These are phyloP conservation scores for Helicostylum pulchrum DNA, from an alignment of 192 early-diverging fungal genomes.

Conservation along the genomic window DNA sequence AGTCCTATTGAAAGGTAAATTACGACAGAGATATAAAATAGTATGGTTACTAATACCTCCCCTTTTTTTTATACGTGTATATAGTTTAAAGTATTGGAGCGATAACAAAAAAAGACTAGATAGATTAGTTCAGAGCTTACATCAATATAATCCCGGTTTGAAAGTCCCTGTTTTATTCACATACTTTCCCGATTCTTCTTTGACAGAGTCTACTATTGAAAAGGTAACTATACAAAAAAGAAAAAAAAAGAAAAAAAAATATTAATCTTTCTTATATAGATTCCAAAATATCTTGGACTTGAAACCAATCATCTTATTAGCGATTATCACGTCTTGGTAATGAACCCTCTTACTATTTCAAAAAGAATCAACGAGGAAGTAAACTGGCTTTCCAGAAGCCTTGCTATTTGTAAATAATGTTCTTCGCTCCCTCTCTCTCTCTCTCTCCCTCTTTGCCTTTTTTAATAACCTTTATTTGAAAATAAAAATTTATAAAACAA, in stretches of 20 bases:
- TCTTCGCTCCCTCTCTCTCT: too few species aligned
- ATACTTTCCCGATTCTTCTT: background rate
- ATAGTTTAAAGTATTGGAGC: background rate
- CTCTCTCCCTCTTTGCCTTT: too few species aligned
- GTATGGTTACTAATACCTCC: background rate
- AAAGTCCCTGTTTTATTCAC: background rate
- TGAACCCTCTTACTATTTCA: background rate
- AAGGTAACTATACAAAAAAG: background rate
- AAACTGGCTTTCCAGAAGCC: too few species aligned
- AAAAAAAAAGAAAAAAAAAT: background rate
- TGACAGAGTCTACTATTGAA: background rate
- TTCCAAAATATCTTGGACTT: background rate
- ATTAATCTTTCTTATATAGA: background rate
- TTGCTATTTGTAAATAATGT: too few species aligned
- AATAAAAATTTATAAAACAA: too few species aligned
- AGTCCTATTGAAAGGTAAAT: background rate
- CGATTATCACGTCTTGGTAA: background rate
- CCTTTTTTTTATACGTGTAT: background rate
- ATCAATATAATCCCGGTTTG: background rate
- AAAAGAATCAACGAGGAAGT: too few species aligned
- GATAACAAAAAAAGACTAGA: background rate
- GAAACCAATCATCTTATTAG: background rate
- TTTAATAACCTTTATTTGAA: too few species aligned
- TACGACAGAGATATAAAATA: background rate
- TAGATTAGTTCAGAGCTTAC: background rate